Evolutionary conservation across 108 stramenopile species (phyloP).

Genomic region (Pseudonitzschia delicatissima): DNA sequence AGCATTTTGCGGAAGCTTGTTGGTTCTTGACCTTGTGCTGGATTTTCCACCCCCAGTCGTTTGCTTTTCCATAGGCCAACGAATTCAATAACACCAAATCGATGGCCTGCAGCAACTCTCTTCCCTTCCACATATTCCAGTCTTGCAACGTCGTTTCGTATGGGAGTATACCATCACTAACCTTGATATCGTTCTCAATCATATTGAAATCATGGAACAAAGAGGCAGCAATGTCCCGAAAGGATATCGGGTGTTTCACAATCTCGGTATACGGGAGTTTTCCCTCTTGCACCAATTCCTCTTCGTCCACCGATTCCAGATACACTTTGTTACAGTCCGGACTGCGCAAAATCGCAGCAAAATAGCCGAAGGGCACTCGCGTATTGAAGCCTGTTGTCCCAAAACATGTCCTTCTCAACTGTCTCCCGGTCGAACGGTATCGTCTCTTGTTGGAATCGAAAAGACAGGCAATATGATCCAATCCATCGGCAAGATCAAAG

Average conservation of each 20-base stretch:
- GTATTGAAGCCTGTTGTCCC: background rate
- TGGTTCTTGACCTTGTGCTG: constrained; percentile 38
- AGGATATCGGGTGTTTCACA: constrained; percentile 59
- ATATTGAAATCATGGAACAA: constrained; percentile 31
- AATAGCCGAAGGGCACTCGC: constrained; percentile 27
- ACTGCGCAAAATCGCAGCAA: constrained; percentile 38
- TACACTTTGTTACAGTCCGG: constrained; percentile 37
- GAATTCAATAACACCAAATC: constrained; percentile 72
- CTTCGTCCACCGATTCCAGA: constrained; percentile 51
- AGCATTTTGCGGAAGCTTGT: constrained; percentile 47
- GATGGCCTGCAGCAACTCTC: constrained; percentile 59
- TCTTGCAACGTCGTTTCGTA: constrained; percentile 15
- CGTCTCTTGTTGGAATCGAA: constrained; percentile 34
- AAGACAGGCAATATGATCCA: constrained; percentile 35
- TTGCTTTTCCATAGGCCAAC: constrained; percentile 51
- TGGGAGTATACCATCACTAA: constrained; percentile 40
- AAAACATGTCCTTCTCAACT: too few relatives aligned
- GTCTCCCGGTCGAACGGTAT: constrained; percentile 6
- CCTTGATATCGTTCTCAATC: background rate
- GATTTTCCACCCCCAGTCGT: constrained; percentile 32
- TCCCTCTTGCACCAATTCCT: constrained; percentile 22
- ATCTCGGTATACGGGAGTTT: constrained; percentile 37
- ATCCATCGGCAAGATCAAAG: constrained; percentile 20
- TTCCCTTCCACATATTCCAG: constrained; percentile 75
- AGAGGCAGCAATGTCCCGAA: constrained; percentile 52